These are phyloP conservation scores for Gamsiella multidivaricata DNA, from an alignment of 192 early-diverging fungal species.

Conservation along the genomic window DNA sequence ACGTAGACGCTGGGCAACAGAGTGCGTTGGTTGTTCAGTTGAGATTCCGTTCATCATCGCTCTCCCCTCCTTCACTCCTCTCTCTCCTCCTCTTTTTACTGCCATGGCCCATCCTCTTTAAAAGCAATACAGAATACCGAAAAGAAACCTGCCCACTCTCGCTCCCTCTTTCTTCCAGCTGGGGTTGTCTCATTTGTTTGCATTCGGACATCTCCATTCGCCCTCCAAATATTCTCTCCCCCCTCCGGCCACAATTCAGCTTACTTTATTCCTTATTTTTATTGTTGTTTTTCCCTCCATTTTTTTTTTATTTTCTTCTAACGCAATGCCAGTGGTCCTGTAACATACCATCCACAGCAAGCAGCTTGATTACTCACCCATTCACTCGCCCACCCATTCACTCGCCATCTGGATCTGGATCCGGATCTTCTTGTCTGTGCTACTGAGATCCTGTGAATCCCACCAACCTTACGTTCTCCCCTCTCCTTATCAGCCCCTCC, in stretches of 20 bases:
- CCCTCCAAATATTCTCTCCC: not conserved
- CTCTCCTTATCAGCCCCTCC: too few relatives aligned
- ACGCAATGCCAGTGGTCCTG: slow-evolving; percentile 11
- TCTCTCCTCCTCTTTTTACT: not conserved
- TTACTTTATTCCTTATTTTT: not conserved
- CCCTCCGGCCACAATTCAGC: not conserved
- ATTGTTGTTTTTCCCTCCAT: slow-evolving; percentile 5
- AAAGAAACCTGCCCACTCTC: not conserved
- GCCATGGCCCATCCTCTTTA: not conserved
- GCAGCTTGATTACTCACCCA: too few relatives aligned
- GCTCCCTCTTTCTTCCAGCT: not conserved
- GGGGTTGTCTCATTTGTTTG: slow-evolving; percentile 4
- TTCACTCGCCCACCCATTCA: too few relatives aligned
- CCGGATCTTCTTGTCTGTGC: slow-evolving; percentile 6
- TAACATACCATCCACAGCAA: slow-evolving; percentile 10
- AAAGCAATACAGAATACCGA: too few relatives aligned
- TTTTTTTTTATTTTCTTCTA: not conserved
- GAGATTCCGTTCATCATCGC: too few relatives aligned
- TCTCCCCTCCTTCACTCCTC: not conserved
- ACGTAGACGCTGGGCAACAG: too few relatives aligned
- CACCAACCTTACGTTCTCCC: too few relatives aligned
- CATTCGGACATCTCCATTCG: slow-evolving; percentile 8
- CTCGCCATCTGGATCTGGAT: too few relatives aligned
- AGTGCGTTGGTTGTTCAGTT: too few relatives aligned
- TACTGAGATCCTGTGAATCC: too few relatives aligned